Percentiles rank a stretch among this genome's conserved stretches.
Conservation (phyloP, 140 eudicot species). For the Bidens hawaiensis region DNA sequence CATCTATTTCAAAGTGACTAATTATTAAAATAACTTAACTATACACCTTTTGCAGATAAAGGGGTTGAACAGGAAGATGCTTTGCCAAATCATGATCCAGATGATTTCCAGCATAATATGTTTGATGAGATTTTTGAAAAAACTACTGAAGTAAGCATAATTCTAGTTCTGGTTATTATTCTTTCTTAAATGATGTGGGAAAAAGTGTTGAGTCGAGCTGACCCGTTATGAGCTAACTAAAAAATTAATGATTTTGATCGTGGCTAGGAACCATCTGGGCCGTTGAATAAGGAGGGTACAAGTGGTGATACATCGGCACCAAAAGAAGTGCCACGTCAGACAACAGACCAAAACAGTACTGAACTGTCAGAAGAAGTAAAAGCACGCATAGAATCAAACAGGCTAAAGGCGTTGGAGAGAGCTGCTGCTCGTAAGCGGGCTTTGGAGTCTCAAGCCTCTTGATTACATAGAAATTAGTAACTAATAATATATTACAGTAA, state of each 20-base stretch:
- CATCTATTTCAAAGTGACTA: not conserved
- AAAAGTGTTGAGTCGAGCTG: too few species aligned
- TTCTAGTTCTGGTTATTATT: slow-evolving; percentile 1
- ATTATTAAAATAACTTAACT: not conserved
- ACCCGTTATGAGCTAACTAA: too few species aligned
- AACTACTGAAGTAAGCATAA: slow-evolving; percentile 51
- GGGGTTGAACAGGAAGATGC: slow-evolving; percentile 11
- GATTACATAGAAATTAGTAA: not conserved
- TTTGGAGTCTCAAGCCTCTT: slow-evolving; percentile 26
- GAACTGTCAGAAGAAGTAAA: slow-evolving; percentile 62
- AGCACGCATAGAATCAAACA: slow-evolving; percentile 79
- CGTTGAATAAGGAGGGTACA: slow-evolving; percentile 15
- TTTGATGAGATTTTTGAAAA: slow-evolving; percentile 51
- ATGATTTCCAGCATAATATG: slow-evolving; percentile 49
- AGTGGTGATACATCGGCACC: slow-evolving; percentile 12
- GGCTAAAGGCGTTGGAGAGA: slow-evolving; percentile 74
- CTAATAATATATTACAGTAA: not conserved
- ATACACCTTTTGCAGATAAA: not conserved
- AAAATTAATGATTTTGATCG: not conserved
- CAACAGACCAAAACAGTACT: slow-evolving; percentile 7
- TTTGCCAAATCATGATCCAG: slow-evolving; percentile 31
- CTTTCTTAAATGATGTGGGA: too few species aligned
- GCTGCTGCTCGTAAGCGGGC: slow-evolving; percentile 69
- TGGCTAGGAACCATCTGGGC: slow-evolving; percentile 43
- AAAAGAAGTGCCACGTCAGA: slow-evolving; percentile 19